These are phyloP conservation scores for Cajanus cajan DNA, from an alignment of 306 rosid species.

Conservation along the genomic window DNA sequence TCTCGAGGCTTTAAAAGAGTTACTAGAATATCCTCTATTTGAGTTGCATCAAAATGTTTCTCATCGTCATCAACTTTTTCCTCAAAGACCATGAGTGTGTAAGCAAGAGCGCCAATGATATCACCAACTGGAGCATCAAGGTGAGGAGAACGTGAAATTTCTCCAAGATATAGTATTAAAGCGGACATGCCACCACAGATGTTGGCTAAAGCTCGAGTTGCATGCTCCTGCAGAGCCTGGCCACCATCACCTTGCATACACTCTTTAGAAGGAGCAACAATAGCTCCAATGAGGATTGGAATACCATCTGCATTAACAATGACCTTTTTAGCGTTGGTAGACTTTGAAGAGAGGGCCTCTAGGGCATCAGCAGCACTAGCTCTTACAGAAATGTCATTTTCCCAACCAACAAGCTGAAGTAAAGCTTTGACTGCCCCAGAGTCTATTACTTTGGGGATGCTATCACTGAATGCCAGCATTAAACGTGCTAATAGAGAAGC, in stretches of 20 bases:
- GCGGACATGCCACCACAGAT: conserved; percentile 93
- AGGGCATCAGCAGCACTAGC: conserved; percentile 99
- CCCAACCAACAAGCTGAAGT: conserved; percentile 70
- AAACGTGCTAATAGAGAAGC: conserved; percentile 94
- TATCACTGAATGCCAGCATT: conserved; percentile 87
- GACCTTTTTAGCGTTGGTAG: conserved; percentile 68
- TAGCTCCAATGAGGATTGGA: conserved; percentile 83
- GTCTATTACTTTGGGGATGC: conserved; percentile 88
- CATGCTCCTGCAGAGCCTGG: conserved; percentile 76
- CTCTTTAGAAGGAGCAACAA: conserved; percentile 98
- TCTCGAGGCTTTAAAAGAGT: conserved; percentile 73
- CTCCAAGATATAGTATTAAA: conserved; percentile 81
- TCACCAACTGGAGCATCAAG: conserved; percentile 81
- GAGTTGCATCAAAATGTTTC: conserved; percentile 63
- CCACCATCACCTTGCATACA: conserved; percentile 84
- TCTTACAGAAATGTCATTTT: conserved; percentile 85
- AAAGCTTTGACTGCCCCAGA: conserved; percentile 90
- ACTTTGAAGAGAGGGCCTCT: conserved; percentile 87
- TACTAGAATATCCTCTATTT: conserved; percentile 81
- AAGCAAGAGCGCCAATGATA: conserved; percentile 95
- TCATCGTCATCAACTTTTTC: conserved; percentile 48
- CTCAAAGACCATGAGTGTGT: conserved; percentile 82
- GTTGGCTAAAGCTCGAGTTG: conserved; percentile 83
- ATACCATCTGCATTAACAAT: conserved; percentile 74
- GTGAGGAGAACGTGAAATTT: conserved; percentile 81